phyloP scores from a whole-genome alignment of 1,139 yeast genomes.

The Nakaseomyces uthaithaninus region DNA sequence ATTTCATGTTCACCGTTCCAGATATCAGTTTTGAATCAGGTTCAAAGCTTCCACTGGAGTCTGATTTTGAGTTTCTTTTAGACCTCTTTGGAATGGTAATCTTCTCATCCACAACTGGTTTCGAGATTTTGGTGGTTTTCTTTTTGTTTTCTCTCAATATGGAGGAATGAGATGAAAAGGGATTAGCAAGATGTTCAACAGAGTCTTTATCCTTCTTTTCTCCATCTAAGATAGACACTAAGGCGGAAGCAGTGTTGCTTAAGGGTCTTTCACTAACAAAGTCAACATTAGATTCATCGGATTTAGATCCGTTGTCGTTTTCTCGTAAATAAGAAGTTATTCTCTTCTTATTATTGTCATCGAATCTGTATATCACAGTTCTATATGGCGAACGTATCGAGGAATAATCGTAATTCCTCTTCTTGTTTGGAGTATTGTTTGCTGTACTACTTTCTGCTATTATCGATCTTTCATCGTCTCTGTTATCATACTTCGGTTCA shows the following conservation, averaged over 20 bases:
- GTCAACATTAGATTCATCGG: conserved; percentile 6
- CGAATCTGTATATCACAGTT: conserved; percentile 35
- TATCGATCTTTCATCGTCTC: conserved; percentile 5
- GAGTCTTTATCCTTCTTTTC: conserved; percentile 17
- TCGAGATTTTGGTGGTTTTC: conserved; percentile 7
- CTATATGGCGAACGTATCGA: conserved; percentile 60
- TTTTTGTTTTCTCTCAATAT: conserved; percentile 24
- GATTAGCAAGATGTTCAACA: conserved; percentile 41
- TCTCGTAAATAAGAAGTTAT: background rate
- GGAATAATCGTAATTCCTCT: conserved; percentile 49
- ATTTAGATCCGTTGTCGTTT: conserved; percentile 15
- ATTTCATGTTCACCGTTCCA: no score
- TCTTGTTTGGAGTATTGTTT: conserved; percentile 25
- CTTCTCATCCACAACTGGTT: conserved; percentile 8
- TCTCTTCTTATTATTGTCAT: conserved; percentile 3
- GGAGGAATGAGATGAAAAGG: conserved; percentile 38
- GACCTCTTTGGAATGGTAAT: conserved; percentile 13
- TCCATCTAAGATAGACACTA: conserved; percentile 54
- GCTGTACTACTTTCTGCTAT: conserved; percentile 12
- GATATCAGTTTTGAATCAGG: no score
- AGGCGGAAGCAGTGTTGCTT: conserved; percentile 60
- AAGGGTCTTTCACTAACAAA: conserved; percentile 30
- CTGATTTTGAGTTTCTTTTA: conserved; percentile 10
- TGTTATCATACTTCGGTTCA: conserved; percentile 31
- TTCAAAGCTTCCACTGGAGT: background rate